These are phyloP conservation scores for Thelonectria discophora DNA, from an alignment of 2,329 filamentous ascomycete species.

Conservation along the genomic window DNA sequence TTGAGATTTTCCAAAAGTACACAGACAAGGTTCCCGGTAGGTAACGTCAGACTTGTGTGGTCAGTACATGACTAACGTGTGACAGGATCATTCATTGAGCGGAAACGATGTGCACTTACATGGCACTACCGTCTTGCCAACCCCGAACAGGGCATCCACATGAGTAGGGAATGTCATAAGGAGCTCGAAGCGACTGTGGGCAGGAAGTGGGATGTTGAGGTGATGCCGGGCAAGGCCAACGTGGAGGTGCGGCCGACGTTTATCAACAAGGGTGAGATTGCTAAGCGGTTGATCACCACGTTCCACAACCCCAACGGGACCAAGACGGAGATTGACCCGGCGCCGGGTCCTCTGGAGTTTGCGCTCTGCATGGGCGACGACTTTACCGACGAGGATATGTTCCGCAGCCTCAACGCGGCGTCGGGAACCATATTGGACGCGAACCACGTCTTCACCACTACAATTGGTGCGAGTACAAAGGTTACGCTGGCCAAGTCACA, in stretches of 20 bases:
- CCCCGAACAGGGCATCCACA: constrained; percentile 82
- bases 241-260: constrained; percentile 96
- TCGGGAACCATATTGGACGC: constrained; percentile 61
- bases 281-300: constrained; percentile 79
- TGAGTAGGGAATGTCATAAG: constrained; percentile 82
- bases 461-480: constrained; percentile 90
- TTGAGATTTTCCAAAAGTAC: constrained; percentile 86
- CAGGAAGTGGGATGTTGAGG: constrained; percentile 88
- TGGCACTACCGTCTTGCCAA: constrained; percentile 97
- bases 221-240: constrained; percentile 97
- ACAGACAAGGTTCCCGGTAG: constrained; percentile 85
- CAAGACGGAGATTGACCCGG: constrained; percentile 54
- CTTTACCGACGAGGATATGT: constrained; percentile 97
- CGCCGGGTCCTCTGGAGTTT: constrained; percentile 74
- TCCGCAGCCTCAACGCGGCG: constrained; percentile 77
- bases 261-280: constrained; percentile 98
- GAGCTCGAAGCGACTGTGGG: constrained; percentile 80
- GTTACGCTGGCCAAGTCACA: constrained; percentile 92
- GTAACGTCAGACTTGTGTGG: constrained; percentile 38
- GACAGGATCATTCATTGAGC: constrained; percentile 87
- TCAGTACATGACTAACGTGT: constrained; percentile 15
- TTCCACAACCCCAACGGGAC: constrained; percentile 66
- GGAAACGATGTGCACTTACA: constrained; percentile 91
- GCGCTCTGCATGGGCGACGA: constrained; percentile 93
- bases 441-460: constrained; percentile 86